These are phyloP conservation scores for Dioscorea alata DNA, from an alignment of 106 monocot genomes.

Conservation along the genomic window DNA sequence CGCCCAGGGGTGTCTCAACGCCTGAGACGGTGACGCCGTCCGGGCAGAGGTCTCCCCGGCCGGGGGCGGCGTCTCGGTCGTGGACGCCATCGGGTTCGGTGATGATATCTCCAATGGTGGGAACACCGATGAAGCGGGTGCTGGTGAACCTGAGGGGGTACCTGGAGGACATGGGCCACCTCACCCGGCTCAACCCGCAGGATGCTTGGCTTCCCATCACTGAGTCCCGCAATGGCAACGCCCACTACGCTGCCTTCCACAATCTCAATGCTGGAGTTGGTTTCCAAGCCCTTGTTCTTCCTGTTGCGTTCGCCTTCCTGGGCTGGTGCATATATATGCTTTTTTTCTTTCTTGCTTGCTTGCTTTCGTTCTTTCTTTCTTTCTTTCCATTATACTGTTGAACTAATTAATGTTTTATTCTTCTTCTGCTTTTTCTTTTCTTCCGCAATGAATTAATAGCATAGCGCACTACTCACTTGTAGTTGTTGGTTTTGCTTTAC, in stretches of 20 bases:
- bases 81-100: slow-evolving; percentile 36
- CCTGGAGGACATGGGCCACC: slow-evolving; percentile 93
- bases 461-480: too few relatives aligned
- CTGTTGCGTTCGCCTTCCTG: slow-evolving; percentile 83
- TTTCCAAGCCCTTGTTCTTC: slow-evolving; percentile 90
- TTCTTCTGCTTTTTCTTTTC: too few relatives aligned
- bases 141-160: slow-evolving; percentile 75
- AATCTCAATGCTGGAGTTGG: slow-evolving; percentile 90
- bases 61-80: slow-evolving; percentile 27
- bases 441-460: too few relatives aligned
- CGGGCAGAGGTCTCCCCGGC: not conserved
- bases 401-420: too few relatives aligned
- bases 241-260: slow-evolving; percentile 93
- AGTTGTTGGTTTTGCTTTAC: too few relatives aligned
- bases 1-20: slow-evolving; percentile 51
- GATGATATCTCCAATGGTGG: slow-evolving; percentile 41
- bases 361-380: too few relatives aligned
- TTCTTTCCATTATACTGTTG: too few relatives aligned
- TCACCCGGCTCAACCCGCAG: slow-evolving; percentile 92
- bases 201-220: slow-evolving; percentile 98
- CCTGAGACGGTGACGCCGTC: slow-evolving; percentile 50
- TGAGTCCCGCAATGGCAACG: slow-evolving; percentile 85
- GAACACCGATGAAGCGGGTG: slow-evolving; percentile 69
- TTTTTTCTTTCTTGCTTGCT: not conserved
- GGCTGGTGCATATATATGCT: slow-evolving; percentile 48